Conservation (phyloP, 179 eudicot species). For the Drosera spatulata region DNA sequence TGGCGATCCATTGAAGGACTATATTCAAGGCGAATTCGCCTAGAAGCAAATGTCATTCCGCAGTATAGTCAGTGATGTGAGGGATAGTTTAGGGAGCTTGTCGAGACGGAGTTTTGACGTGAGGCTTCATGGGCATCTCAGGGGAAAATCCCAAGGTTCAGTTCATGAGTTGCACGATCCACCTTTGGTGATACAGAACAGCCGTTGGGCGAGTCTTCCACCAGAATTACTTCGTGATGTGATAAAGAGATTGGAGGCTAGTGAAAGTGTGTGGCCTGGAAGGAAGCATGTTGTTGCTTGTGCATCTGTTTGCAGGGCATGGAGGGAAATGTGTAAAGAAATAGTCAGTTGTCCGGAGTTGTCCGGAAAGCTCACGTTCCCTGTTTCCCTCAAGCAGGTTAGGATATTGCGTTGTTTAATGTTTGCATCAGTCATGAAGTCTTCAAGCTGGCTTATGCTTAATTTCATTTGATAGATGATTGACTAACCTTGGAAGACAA, state of each 20-base stretch:
- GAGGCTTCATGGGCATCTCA: slow-evolving; percentile 42
- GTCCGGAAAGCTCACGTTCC: slow-evolving; percentile 84
- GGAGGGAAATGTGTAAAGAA: slow-evolving; percentile 95
- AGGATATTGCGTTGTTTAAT: background rate
- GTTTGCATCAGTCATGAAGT: too few species aligned
- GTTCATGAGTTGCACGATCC: slow-evolving; percentile 66
- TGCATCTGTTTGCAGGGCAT: slow-evolving; percentile 82
- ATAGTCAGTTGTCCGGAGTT: slow-evolving; percentile 66
- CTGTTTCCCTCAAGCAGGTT: slow-evolving; percentile 93
- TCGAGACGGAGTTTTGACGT: slow-evolving; percentile 70
- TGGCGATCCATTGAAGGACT: slow-evolving; percentile 10
- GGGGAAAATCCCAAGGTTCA: slow-evolving; percentile 63
- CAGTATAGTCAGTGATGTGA: slow-evolving; percentile 58
- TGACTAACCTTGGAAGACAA: too few species aligned
- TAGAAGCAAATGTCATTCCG: slow-evolving; percentile 60
- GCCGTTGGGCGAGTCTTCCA: slow-evolving; percentile 58
- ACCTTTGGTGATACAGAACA: slow-evolving; percentile 33
- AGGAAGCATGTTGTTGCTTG: slow-evolving; percentile 93
- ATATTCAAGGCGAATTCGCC: slow-evolving; percentile 1
- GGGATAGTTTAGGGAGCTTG: slow-evolving; percentile 72
- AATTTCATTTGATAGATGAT: too few species aligned
- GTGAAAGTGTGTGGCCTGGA: slow-evolving; percentile 5
- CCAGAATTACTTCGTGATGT: slow-evolving; percentile 79
- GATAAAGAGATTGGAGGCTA: slow-evolving; percentile 78
- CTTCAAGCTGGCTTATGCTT: too few species aligned